Percentiles rank a stretch among this genome's conserved stretches.
phyloP scores from a whole-genome alignment of 1,284 basidiomycete species.

The Apiotrichum domesticum region DNA sequence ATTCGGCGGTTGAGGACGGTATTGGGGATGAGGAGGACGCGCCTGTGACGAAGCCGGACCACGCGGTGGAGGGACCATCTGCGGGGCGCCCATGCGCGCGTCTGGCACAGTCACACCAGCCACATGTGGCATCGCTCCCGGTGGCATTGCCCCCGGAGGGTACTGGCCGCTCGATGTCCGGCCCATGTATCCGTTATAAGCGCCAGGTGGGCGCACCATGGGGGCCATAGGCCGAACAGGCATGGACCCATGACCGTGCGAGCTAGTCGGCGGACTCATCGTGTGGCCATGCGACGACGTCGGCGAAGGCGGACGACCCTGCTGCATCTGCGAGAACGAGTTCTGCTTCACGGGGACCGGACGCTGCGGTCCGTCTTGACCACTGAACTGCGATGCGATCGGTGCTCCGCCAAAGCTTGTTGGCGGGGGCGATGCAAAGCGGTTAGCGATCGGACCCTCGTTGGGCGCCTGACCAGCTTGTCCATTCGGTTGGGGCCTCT shows the following conservation, averaged over 20 bases:
- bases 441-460: not conserved
- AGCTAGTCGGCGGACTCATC: not conserved
- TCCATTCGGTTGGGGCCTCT: not conserved
- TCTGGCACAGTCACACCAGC: not conserved
- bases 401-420: not conserved
- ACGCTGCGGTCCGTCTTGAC: not conserved
- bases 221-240: not conserved
- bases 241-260: not conserved
- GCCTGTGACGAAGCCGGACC: not conserved
- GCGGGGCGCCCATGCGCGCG: not conserved
- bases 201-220: not conserved
- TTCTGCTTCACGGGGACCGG: not conserved
- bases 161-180: not conserved
- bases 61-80: not conserved
- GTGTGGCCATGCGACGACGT: slow-evolving; percentile 5
- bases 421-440: not conserved
- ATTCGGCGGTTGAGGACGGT: not conserved
- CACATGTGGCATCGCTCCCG: not conserved
- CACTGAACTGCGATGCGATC: not conserved
- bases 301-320: slow-evolving; percentile 2
- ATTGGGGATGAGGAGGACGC: not conserved
- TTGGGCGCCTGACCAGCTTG: not conserved
- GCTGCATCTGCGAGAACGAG: not conserved
- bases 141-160: not conserved
- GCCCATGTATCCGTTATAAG: not conserved